Conservation (phyloP, 2,329 filamentous ascomycete species). For the Clathrospora elynae region DNA sequence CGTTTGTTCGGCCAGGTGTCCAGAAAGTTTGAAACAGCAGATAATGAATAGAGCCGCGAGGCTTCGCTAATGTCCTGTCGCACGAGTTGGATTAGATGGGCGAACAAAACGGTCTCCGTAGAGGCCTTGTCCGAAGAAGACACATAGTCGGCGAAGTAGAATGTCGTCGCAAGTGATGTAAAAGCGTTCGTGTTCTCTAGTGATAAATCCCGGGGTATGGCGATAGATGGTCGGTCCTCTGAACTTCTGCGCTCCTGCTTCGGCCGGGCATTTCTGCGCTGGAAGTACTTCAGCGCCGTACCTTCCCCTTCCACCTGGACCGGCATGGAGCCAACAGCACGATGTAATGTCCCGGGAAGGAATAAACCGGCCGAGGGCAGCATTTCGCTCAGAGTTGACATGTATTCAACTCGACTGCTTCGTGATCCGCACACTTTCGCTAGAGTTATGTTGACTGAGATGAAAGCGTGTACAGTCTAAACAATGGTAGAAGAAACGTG, state of each 20-base stretch:
- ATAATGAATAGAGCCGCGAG: conserved; percentile 30
- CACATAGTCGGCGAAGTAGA: conserved; percentile 37
- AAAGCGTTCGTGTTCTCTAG: conserved; percentile 20
- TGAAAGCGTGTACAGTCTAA: background rate
- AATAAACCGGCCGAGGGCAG: conserved; percentile 25
- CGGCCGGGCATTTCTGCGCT: conserved; percentile 16
- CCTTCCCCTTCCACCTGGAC: conserved; percentile 8
- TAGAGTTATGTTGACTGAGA: background rate
- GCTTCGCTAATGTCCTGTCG: conserved; percentile 36
- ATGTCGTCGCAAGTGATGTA: conserved; percentile 31
- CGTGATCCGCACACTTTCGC: conserved; percentile 1
- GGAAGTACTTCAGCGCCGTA: conserved; percentile 19
- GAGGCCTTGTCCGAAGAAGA: conserved; percentile 29
- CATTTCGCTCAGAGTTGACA: conserved; percentile 10
- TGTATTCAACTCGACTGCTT: background rate
- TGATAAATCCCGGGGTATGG: conserved; percentile 6
- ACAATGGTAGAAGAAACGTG: conserved; percentile 2
- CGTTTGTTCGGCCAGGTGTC: conserved; percentile 30
- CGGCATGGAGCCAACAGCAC: conserved; percentile 1
- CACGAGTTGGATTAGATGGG: conserved; percentile 34
- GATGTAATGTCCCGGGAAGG: conserved; percentile 26
- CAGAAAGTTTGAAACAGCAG: conserved; percentile 27
- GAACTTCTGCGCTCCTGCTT: conserved; percentile 7
- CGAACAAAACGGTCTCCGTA: conserved; percentile 30
- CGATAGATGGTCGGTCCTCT: conserved; percentile 14